Evolutionary conservation across 2,329 filamentous ascomycete genomes (phyloP), one percentile per base, ranked within the genome.

Genomic region (Pseudovirgaria hyperparasitica): DNA sequence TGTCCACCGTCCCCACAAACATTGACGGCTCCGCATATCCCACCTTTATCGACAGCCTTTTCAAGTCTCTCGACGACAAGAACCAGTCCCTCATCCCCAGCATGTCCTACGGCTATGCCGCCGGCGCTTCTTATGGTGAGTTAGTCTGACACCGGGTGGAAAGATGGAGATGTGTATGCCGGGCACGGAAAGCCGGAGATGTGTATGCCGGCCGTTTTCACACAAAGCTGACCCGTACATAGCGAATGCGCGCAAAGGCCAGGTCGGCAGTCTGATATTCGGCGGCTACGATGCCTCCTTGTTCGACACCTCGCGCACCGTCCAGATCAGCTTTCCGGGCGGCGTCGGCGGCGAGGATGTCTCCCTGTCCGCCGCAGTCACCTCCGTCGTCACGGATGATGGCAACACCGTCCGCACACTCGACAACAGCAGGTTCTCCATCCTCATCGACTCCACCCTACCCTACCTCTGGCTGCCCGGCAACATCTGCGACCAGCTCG

Each of bases 261-360:
- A 37, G 12, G 27, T 29, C 2, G 52, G 43, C 12, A 55, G 37
- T 21, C 41, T 59, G 5, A 46, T 55, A 0, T 37, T 62, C 2
- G 57, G 58, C 9, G 58, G 58, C 5, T 60, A 54, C 27, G 57
- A 62, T 29, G 31, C 38, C 16, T 41, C 49, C 0, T 45, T 54
- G 7, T 35, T 52, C 9, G 37, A 32, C 2, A 29, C 39, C 3
- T 41, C 52, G 31, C 36, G 40, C 0, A 40, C 27, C 23, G 25
- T 32, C 6, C 24, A 29, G 6, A 42, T 48, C 27, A 41, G 33
- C 11, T 38, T 37, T 3, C 36, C 52, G 2, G 19, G 40, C n/a
- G n/a, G n/a, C 5, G 47, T 52, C 5, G 42, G 42, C 2, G 40
- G 45, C 1, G 32, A 38, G n/a, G 39, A 37, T n/a, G 42, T 50